These are phyloP conservation scores for Solanum neorickii DNA, from an alignment of 257 asterid genomes.

Conservation along the genomic window DNA sequence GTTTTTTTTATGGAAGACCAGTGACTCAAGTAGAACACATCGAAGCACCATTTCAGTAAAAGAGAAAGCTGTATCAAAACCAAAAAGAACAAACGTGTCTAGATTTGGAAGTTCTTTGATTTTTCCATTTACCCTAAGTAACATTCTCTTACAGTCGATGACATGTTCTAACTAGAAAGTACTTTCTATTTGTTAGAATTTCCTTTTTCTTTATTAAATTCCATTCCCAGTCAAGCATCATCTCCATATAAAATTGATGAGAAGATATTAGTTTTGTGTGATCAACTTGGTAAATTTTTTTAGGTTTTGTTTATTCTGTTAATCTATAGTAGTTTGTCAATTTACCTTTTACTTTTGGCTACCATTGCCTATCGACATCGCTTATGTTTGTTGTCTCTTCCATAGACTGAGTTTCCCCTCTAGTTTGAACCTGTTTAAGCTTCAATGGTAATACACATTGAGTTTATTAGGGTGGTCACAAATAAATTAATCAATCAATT, in stretches of 20 bases:
- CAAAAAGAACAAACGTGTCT: background rate
- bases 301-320: background rate
- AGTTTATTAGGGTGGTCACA: background rate
- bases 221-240: background rate
- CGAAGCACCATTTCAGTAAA: background rate
- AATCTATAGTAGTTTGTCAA: background rate
- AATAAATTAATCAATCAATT: background rate
- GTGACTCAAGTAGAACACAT: background rate
- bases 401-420: background rate
- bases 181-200: background rate
- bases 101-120: background rate
- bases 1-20: too few relatives aligned
- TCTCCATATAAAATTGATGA: background rate
- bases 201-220: background rate
- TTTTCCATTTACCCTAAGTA: background rate
- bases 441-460: background rate
- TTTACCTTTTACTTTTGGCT: background rate
- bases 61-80: too few relatives aligned
- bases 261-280: background rate
- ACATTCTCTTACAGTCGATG: background rate
- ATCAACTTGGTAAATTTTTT: background rate
- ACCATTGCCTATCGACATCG: background rate
- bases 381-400: background rate
- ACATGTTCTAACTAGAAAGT: background rate
- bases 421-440: background rate